Conservation (phyloP, 2,329 filamentous ascomycete species). For the Alternaria solani region DNA sequence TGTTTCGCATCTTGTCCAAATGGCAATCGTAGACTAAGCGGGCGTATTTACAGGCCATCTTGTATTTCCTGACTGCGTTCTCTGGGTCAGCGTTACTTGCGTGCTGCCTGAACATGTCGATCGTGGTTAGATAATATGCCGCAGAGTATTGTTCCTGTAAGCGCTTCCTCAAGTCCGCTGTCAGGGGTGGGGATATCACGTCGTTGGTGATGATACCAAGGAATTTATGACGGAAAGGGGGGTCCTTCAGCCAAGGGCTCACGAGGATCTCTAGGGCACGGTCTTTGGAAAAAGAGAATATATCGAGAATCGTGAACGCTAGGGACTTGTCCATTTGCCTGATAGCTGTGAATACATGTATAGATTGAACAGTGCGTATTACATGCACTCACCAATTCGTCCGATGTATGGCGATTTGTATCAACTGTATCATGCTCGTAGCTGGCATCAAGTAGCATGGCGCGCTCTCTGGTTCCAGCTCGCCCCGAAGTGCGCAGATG, state of each 20-base stretch:
- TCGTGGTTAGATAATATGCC: neutral
- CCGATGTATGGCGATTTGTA: neutral
- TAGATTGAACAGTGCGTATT: neutral
- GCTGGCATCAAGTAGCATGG: constrained; percentile 9
- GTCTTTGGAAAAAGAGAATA: constrained; percentile 5
- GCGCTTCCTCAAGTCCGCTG: neutral
- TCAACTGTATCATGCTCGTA: neutral
- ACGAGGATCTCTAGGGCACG: constrained; percentile 10
- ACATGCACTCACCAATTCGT: neutral
- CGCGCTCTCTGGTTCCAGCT: neutral
- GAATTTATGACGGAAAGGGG: neutral
- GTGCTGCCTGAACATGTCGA: neutral
- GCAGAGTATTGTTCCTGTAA: neutral
- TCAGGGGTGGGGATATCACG: neutral
- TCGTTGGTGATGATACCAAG: constrained; percentile 1
- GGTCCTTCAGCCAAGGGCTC: neutral
- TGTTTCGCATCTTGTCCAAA: neutral
- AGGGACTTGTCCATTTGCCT: neutral
- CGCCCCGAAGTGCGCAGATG: neutral
- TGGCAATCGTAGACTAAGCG: neutral
- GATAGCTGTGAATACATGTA: neutral
- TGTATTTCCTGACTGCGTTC: neutral
- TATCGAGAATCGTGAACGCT: neutral
- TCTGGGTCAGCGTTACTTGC: neutral
- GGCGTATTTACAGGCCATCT: neutral